Percentiles rank a stretch among this genome's conserved stretches.
Conservation (phyloP, 1,284 basidiomycete species). For the Apiotrichum akiyoshidainum region DNA sequence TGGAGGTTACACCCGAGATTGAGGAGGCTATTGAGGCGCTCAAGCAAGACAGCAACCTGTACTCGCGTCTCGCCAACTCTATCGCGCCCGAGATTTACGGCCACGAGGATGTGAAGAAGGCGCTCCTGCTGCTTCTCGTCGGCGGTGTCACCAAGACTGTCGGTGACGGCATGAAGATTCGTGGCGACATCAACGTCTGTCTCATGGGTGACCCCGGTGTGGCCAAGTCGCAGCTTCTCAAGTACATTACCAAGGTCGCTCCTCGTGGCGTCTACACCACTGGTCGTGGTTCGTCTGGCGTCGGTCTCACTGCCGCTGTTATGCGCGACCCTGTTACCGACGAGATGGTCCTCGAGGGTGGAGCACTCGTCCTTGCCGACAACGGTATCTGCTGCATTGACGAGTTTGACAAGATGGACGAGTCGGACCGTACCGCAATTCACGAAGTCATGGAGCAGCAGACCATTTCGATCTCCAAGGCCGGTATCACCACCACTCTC, state of each 20-base stretch:
- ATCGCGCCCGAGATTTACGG: slow-evolving; percentile 99
- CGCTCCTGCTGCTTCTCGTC: slow-evolving; percentile 85
- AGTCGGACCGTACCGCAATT: slow-evolving; percentile 93
- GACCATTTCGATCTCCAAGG: slow-evolving; percentile 98
- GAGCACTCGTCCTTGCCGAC: slow-evolving; percentile 95
- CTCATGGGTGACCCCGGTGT: slow-evolving; percentile 99
- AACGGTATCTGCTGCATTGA: slow-evolving; percentile 99
- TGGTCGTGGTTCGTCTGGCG: slow-evolving; percentile 94
- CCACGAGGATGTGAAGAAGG: slow-evolving; percentile 97
- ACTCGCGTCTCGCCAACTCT: slow-evolving; percentile 58
- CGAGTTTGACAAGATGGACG: slow-evolving; percentile 99
- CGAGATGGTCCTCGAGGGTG: slow-evolving; percentile 99
- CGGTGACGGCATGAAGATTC: slow-evolving; percentile 97
- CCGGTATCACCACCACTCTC: slow-evolving; percentile 96
- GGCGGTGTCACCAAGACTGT: slow-evolving; percentile 94
- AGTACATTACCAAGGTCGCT: slow-evolving; percentile 98
- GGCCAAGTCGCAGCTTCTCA: slow-evolving; percentile 95
- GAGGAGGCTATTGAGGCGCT: slow-evolving; percentile 67
- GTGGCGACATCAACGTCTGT: slow-evolving; percentile 96
- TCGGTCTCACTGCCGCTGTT: slow-evolving; percentile 96
- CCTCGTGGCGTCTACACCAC: slow-evolving; percentile 98
- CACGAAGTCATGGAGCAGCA: slow-evolving; percentile 99
- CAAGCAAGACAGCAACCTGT: slow-evolving; percentile 72
- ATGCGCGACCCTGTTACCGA: slow-evolving; percentile 99
- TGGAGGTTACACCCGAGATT: slow-evolving; percentile 88